Conservation (phyloP, 768 basidiomycete genomes). For the Boletus huronensis region DNA sequence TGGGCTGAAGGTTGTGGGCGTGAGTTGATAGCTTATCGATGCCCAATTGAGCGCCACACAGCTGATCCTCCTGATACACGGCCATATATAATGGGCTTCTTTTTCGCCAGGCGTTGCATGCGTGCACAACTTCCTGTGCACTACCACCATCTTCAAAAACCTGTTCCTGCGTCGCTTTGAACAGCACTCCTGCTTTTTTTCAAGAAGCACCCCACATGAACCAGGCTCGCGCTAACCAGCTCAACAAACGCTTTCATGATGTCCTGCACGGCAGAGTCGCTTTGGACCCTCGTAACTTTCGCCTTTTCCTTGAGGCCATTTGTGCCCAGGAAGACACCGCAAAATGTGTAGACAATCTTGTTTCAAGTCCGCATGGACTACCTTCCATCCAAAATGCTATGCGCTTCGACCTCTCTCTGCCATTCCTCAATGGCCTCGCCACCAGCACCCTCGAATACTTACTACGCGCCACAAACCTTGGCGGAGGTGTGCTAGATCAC, state of each 20-base stretch:
- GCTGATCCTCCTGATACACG: neutral
- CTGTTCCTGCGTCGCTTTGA: neutral
- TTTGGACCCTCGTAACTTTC: constrained; percentile 22
- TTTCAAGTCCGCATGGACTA: constrained; percentile 36
- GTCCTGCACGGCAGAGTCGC: constrained; percentile 30
- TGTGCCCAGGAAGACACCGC: constrained; percentile 39
- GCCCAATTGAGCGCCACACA: neutral
- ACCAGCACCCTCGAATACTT: constrained; percentile 39
- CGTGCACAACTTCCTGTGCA: constrained; percentile 6
- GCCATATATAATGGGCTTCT: neutral
- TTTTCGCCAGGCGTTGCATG: neutral
- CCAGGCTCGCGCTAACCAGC: constrained; percentile 19
- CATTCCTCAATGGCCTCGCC: constrained; percentile 44
- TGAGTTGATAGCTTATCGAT: neutral
- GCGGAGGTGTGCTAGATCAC: constrained; percentile 42
- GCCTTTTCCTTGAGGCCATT: constrained; percentile 46
- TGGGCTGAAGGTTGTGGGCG: no score
- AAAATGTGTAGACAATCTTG: constrained; percentile 37
- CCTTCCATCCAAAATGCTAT: constrained; percentile 41
- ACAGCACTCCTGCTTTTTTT: neutral
- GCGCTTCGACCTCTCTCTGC: constrained; percentile 36
- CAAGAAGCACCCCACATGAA: constrained; percentile 5
- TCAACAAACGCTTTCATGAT: constrained; percentile 36
- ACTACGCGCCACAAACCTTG: constrained; percentile 36
- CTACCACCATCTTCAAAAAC: neutral